Evolutionary conservation across 345 rosid species (phyloP), one percentile per base, ranked within the genome.

Genomic region (Gossypium thurberi): DNA sequence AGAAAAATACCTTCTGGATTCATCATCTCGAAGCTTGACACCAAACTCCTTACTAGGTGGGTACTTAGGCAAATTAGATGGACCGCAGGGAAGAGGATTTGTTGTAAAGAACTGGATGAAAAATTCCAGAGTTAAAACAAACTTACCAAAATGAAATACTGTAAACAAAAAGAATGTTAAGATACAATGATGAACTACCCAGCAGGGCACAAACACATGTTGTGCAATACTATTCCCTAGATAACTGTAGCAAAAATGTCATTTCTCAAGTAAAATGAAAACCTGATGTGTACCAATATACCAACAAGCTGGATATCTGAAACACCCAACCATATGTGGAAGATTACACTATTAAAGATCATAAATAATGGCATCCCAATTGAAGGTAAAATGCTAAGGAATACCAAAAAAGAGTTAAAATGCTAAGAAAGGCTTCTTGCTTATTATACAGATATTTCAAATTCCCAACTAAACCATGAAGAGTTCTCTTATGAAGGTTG

Each of bases 1-100:
- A 26, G 44, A 68, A 48, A 25, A 50, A 17, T 73, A 89, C 93
- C 89, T 77, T 85, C 80, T 83, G 53, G 82, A 75, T 78, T 88
- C 88, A 52, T 82, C 88, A 8, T 82, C 79, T 63, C 80, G 81
- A 66, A 76, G 72, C 74, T 84, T 89, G 61, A 69, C 84, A 83
- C 84, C 91, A 52, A 82, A 74, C 73, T 89, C 93, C 76, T 89
- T 87, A 74, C 87, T 87, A 23, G 89, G 87, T 77, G 79, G 89
- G 74, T 89, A 82, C 79, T 81, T 87, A 8, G 93, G 93, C 81
- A 87, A 83, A 78, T 78, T 84, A 72, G 91, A 81, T 61, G 91
- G 93, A 6, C 79, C 87, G 21, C 93, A 80, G 10, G 91, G 88
- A 69, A 87, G 85, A 79, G 93, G 91, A 15, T 65, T 64, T 65